Evolutionary conservation across 73 alveolate genomes (phyloP), one percentile per base, ranked within the genome.

Genomic region (Effrenium voratum): DNA sequence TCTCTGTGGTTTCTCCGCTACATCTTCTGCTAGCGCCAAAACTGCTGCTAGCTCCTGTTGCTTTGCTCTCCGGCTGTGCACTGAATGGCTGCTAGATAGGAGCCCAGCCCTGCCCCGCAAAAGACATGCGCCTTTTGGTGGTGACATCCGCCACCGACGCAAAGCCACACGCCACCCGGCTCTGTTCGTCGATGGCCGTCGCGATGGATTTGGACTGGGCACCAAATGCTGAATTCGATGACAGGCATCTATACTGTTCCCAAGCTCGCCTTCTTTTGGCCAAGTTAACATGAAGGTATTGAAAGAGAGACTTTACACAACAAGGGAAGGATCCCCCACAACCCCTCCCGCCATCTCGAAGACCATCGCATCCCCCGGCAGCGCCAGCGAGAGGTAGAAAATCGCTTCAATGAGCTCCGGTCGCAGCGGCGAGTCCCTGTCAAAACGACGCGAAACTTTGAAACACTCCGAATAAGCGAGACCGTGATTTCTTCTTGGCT

Each of bases 61-160:
- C n/a, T n/a, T n/a, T n/a, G n/a, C n/a, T n/a, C n/a, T n/a, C n/a
- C 16, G 72, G 5, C 28, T 57, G 72, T 2, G 16, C 28, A 22
- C 72, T 57, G 72, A 30, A 57, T 57, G n/a, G 12, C 22, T 55
- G 12, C 68, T 57, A 30, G 72, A 22, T 57, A 1, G 72, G 16
- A 26, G 34, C 32, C 26, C 8, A 6, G 82, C 50, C 10, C 10
- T 19, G 36, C 13, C n/a, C 13, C 8, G 49, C 4, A 72, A 10
- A 22, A 26, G 12, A 1, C 49, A 30, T 32, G 22, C 40, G 86
- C 96, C 98, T 46, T 43, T 91, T 91, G 22, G 98, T 73, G 34
- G 91, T 91, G 30, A 91, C 98, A 44, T 91, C 98, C 8, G 98
- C 98, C 49, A 93, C 93, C 12, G 98, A 38, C 32, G 98, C 98